Evolutionary conservation across 2,329 filamentous ascomycete species (phyloP), one percentile per base, ranked within the genome.

Genomic region (Aureobasidium sp.): DNA sequence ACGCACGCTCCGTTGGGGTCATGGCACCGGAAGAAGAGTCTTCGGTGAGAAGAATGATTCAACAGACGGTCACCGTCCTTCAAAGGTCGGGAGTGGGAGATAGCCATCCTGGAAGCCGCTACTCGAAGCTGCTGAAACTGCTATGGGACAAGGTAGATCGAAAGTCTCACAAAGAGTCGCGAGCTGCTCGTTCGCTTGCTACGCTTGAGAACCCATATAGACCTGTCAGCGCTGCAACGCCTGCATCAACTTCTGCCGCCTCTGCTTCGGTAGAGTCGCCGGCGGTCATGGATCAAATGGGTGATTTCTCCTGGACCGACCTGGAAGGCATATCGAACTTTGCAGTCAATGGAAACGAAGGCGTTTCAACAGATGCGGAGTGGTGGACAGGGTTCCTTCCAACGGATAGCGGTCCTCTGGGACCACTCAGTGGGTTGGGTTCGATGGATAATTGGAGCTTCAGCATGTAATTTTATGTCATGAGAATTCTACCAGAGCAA

Each of bases 231-330:
- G 74, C 68, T 8, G 71, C 74, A 49, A 70, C 69, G 37, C 66
- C 70, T 5, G 66, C 63, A 16, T 67, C 69, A 34, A 68, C 63
- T 44, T 62, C 65, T 15, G 59, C 55, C 11, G 48, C 62, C 16
- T 68, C 68, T 5, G 63, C 62, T n/a, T 64, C 66, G 11, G 54
- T 63, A 2, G 59, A 65, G 9, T 66, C 73, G 48, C 76, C 77
- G 0, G 74, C 74, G 30, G 67, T 77, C 13, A 77, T 75, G 5
- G 77, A 79, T 64, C 64, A 69, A 59, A 77, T 79, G 74, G 77
- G 77, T 8, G 77, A 79, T 62, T 79, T 79, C 65, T 76, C 74
- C 32, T 79, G 77, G 77, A 79, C 77, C 2, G 77, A 79, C 68
- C 67, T 79, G 2, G 69, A 74, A 62, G 77, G 77, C 15, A 77